Evolutionary conservation across 345 rosid genomes (phyloP), one percentile per base, ranked within the genome.

Genomic region (Salix dunnii): DNA sequence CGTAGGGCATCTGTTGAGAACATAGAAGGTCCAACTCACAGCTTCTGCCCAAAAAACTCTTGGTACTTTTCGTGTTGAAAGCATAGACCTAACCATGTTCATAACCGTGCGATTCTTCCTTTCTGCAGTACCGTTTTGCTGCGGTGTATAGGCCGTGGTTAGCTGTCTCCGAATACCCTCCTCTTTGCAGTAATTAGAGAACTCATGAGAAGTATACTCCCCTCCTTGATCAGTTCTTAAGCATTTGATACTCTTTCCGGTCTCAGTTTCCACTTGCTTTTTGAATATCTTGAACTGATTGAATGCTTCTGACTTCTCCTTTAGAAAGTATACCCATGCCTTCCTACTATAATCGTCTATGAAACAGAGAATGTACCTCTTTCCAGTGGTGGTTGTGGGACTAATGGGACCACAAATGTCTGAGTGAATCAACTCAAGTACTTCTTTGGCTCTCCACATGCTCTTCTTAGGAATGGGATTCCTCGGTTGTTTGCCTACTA

Each of bases 141-240:
- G 28, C 28, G 66, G 66, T 12, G 66, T 61, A 27, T 21, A 61
- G 23, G 28, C n/a, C 3, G 36, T 70, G 35, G 58, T 28, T 25
- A 23, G 30, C 25, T 68, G 72, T 68, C 72, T 68, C 35, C 17
- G 25, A n/a, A 70, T 6, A 3, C 60, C 73, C 10, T 70, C 21
- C 21, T 42, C 12, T 4, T 25, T 40, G 23, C 51, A 40, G 8
- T 20, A 68, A 1, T 68, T 53, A 40, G 23, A 20, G 55, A 68
- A 68, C 51, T 68, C 55, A 13, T 7, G 10, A 42, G 30, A 40
- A 9, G n/a, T 40, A 8, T 21, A 40, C 21, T 68, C 25, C 36
- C 70, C 70, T 67, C 70, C 70, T 67, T 27, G 35, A 67, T 67
- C 70, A 6, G 25, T 67, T 36, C 72, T 40, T 7, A 68, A 25